Percentiles rank a stretch among this genome's conserved stretches.
Evolutionary conservation across 257 asterid genomes (phyloP).

Genomic region (Solanum clarkiae): DNA sequence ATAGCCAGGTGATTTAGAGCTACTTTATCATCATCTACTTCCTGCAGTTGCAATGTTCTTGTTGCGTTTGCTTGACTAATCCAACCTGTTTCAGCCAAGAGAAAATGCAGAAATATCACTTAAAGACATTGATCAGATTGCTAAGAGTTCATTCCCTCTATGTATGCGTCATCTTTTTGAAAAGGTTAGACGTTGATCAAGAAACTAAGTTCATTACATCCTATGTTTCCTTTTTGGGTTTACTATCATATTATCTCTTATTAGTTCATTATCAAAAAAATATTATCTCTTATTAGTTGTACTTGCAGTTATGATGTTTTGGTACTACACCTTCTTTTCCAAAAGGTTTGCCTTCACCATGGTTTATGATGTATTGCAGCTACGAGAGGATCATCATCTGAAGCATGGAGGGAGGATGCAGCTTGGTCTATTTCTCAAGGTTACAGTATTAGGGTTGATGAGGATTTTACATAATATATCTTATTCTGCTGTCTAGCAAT

Average conservation of each 20-base stretch:
- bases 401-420: constrained; percentile 98
- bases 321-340: neutral
- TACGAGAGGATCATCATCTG: constrained; percentile 96
- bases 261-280: neutral
- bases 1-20: constrained; percentile 61
- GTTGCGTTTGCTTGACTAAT: constrained; percentile 9
- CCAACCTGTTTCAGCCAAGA: constrained; percentile 46
- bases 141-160: constrained; percentile 83
- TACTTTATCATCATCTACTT: neutral
- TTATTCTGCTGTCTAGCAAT: neutral
- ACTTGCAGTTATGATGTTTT: neutral
- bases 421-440: constrained; percentile 93
- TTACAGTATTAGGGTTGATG: constrained; percentile 2
- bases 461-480: neutral
- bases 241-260: neutral
- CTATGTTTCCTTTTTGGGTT: neutral
- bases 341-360: neutral
- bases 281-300: neutral
- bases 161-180: constrained; percentile 97
- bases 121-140: constrained; percentile 82
- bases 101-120: constrained; percentile 59
- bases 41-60: neutral
- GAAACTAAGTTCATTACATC: neutral
- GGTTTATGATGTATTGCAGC: constrained; percentile 28
- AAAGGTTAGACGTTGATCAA: constrained; percentile 38